Evolutionary conservation across 2,329 filamentous ascomycete genomes (phyloP).

Genomic region (Fusarium chlamydosporum): DNA sequence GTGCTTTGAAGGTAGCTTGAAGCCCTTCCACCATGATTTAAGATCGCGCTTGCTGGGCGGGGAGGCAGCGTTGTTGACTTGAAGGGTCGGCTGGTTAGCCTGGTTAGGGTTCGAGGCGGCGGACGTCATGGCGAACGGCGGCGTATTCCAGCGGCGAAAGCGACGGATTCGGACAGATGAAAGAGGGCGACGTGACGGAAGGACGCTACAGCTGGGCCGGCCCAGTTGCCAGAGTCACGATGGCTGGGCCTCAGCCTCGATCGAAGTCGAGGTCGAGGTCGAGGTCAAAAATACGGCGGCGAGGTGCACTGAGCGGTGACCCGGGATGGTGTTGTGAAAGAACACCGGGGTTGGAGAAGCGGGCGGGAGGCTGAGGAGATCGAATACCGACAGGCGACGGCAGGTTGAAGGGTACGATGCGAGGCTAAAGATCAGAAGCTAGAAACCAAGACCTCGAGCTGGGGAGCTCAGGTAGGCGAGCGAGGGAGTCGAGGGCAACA

Average conservation of each 20-base stretch:
- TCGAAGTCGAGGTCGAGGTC: slow-evolving; percentile 24
- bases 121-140: slow-evolving; percentile 55
- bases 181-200: slow-evolving; percentile 32
- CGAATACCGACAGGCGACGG: slow-evolving; percentile 34
- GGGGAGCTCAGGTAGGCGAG: slow-evolving; percentile 35
- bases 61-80: slow-evolving; percentile 66
- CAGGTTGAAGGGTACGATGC: slow-evolving; percentile 29
- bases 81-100: slow-evolving; percentile 52
- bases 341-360: slow-evolving; percentile 23
- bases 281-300: slow-evolving; percentile 27
- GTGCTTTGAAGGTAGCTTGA: slow-evolving; percentile 77
- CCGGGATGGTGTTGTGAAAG: slow-evolving; percentile 26
- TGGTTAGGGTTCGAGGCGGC: slow-evolving; percentile 54
- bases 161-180: slow-evolving; percentile 22
- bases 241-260: slow-evolving; percentile 44
- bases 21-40: slow-evolving; percentile 97
- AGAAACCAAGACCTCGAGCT: slow-evolving; percentile 39
- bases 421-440: slow-evolving; percentile 42
- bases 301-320: slow-evolving; percentile 38
- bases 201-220: slow-evolving; percentile 49
- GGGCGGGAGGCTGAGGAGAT: slow-evolving; percentile 9
- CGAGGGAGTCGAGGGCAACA: slow-evolving; percentile 45
- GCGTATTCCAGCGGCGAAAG: slow-evolving; percentile 30
- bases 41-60: slow-evolving; percentile 89
- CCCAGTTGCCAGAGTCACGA: slow-evolving; percentile 50